Base-by-base conservation (phyloP, 495 filamentous ascomycete species). In the Platismatia glauca region DNA sequence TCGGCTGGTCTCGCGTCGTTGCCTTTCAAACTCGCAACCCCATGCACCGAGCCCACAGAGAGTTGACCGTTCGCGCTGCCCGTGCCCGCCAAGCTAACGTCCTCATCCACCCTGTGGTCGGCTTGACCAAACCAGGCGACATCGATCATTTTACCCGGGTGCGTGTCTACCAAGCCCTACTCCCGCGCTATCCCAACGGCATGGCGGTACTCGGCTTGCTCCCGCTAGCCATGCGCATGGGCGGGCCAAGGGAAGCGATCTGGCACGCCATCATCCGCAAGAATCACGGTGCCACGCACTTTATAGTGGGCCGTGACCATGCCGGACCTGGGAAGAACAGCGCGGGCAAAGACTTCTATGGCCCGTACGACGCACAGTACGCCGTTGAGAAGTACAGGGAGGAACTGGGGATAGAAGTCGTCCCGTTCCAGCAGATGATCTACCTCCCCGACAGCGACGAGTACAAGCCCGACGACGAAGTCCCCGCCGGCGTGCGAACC, bases 191-290 rank as follows among this genome's bases (percentile, higher is more conserved):
- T 79, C 94, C 94, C 72, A 98, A 97, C 74, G 94, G 94, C 67
- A 98, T 98, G 94, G 94, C 94, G 62, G 91, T 95, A 48, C 88
- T 98, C 66, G 94, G 91, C 78, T 89, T 98, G 43, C 83, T 98
- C 6, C 91, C 92, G 52, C 81, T 98, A 58, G 94, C 94, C 65
- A 98, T 98, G 94, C 89, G 94, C 71, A 98, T 98, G 94, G 94
- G 91, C 69, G 94, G 94, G 68, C 94, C 94, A 57, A 89, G 94
- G 67, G 94, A 98, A 81, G 94, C 94, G 66, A 91, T 98, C 78
- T 98, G 94, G 94, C 94, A 98, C 81, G 94, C 94, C 66, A 97
- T 98, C 71, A 98, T 98, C 82, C 91, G 94, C 70, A 98, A 97
- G 84, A 98, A 98, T 77, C 91, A 96, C 78, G 94, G 94, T 67